Evolutionary conservation across 768 basidiomycete species (phyloP).

Genomic region (Rickenella mellea): DNA sequence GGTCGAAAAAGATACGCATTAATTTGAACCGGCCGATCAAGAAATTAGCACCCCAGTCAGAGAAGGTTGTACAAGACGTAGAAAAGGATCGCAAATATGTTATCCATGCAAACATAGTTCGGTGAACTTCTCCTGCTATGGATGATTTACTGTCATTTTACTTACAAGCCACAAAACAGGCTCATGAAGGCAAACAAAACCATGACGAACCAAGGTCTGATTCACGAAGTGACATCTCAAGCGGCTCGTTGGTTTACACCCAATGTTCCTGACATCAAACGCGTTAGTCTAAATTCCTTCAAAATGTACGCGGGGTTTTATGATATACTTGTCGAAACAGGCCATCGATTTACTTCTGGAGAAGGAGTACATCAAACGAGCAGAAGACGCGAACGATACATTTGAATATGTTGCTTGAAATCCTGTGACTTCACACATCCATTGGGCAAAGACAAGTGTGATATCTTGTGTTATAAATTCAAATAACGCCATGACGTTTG

Average conservation of each 20-base stretch:
- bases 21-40: slow-evolving; percentile 89
- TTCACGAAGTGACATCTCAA: slow-evolving; percentile 84
- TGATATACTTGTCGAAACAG: no score
- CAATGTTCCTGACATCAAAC: slow-evolving; percentile 94
- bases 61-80: slow-evolving; percentile 87
- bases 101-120: slow-evolving; percentile 90
- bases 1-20: slow-evolving; percentile 87
- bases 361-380: slow-evolving; percentile 96
- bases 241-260: slow-evolving; percentile 84
- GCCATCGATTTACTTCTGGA: slow-evolving; percentile 91
- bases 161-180: slow-evolving; percentile 36
- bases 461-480: no score
- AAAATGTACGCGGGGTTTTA: no score
- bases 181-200: slow-evolving; percentile 95
- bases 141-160: no score
- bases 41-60: no score
- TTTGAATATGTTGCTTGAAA: slow-evolving; percentile 73
- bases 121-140: slow-evolving; percentile 38
- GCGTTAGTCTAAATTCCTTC: no score
- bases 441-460: no score
- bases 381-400: slow-evolving; percentile 81
- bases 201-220: slow-evolving; percentile 86
- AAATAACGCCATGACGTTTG: no score
- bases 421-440: no score
- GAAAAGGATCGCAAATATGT: slow-evolving; percentile 97